These are phyloP conservation scores for Parietaria judaica DNA, from an alignment of 306 rosid genomes.

Conservation along the genomic window DNA sequence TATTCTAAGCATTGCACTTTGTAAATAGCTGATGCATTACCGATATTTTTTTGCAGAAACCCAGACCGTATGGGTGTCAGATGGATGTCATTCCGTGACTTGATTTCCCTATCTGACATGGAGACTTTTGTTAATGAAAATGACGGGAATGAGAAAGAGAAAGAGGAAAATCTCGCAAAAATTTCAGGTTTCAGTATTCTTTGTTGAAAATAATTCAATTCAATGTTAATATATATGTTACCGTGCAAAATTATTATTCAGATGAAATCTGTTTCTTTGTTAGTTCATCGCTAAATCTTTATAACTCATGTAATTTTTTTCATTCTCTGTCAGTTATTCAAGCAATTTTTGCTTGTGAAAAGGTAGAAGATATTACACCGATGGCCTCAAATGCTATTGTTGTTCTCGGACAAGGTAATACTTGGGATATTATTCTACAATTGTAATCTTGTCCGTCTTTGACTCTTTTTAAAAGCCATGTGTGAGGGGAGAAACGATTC, in stretches of 20 bases:
- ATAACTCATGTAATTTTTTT: conserved; percentile 4
- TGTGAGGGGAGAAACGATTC: no score
- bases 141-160: conserved; percentile 39
- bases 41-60: conserved; percentile 46
- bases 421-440: not conserved
- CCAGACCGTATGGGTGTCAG: conserved; percentile 80
- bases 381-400: conserved; percentile 57
- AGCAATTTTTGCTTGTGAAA: conserved; percentile 63
- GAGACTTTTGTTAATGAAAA: conserved; percentile 36
- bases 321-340: conserved; percentile 42
- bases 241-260: conserved; percentile 1
- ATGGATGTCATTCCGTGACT: conserved; percentile 57
- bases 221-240: not conserved
- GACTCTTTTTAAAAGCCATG: no score
- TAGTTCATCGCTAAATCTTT: not conserved
- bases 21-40: not conserved
- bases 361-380: conserved; percentile 68
- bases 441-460: no score
- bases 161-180: conserved; percentile 41
- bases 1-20: not conserved
- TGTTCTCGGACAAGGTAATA: conserved; percentile 87
- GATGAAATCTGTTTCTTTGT: not conserved
- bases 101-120: conserved; percentile 43
- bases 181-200: conserved; percentile 50
- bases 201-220: conserved; percentile 18